Percentiles rank a stretch among this genome's conserved stretches.
phyloP scores from a whole-genome alignment of 2,329 filamentous ascomycete species.

The Rhynchosporium graminicola region DNA sequence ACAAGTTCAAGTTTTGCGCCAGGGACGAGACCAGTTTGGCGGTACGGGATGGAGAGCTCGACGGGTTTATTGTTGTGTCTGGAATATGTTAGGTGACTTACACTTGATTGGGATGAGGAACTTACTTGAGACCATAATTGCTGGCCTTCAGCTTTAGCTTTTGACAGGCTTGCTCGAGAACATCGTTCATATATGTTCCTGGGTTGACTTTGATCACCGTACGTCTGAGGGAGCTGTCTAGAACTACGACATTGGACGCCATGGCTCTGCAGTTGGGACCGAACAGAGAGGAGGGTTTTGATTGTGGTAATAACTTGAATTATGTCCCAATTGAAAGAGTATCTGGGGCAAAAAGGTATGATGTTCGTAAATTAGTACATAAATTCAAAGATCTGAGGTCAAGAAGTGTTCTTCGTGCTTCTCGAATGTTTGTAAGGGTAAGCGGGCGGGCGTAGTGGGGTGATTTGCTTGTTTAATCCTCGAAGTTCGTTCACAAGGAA shows the following conservation, averaged over 20 bases:
- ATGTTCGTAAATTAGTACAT: neutral
- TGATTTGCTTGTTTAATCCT: conserved; percentile 21
- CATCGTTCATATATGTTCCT: conserved; percentile 77
- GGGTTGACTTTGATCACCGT: conserved; percentile 82
- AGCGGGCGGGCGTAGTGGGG: conserved; percentile 34
- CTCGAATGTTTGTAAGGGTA: conserved; percentile 33
- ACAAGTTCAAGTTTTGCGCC: conserved; percentile 94
- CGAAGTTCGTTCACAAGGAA: neutral
- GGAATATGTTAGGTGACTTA: conserved; percentile 27
- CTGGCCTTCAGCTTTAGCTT: conserved; percentile 65
- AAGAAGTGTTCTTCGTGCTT: conserved; percentile 32
- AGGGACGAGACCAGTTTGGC: conserved; percentile 76
- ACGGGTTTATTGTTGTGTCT: conserved; percentile 83
- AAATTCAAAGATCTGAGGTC: neutral
- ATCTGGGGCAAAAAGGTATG: neutral
- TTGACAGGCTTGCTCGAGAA: conserved; percentile 82
- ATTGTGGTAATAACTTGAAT: neutral
- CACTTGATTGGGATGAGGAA: neutral
- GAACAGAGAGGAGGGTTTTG: neutral
- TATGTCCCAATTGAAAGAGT: neutral
- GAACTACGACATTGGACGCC: conserved; percentile 86
- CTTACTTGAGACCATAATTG: conserved; percentile 79
- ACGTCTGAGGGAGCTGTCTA: conserved; percentile 76
- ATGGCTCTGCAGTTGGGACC: conserved; percentile 50
- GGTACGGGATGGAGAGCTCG: conserved; percentile 81